Evolutionary conservation across 106 monocot genomes (phyloP).

Genomic region (Apostasia ramifera): DNA sequence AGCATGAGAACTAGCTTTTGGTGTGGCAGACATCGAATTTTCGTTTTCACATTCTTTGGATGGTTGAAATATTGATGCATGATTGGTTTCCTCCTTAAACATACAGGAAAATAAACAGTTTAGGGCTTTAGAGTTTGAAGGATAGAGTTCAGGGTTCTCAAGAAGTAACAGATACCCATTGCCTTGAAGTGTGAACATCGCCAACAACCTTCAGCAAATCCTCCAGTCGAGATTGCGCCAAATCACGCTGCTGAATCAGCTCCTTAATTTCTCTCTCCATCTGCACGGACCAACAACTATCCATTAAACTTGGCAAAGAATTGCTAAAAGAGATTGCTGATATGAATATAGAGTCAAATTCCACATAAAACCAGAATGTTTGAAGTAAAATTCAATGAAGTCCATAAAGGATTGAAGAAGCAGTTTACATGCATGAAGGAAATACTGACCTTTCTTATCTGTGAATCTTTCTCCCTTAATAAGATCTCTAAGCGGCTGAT

Average conservation of each 20-base stretch:
- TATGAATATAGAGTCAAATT: not conserved
- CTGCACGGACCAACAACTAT: conserved; percentile 24
- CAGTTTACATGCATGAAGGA: too few species aligned
- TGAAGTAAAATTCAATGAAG: not conserved
- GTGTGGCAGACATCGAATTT: conserved; percentile 34
- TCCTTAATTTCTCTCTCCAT: conserved; percentile 94
- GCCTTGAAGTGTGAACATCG: conserved; percentile 30
- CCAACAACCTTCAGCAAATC: conserved; percentile 53
- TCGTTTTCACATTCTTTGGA: conserved; percentile 34
- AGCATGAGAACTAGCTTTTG: conserved; percentile 23
- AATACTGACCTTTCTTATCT: conserved; percentile 59
- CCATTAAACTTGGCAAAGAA: not conserved
- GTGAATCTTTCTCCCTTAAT: conserved; percentile 68
- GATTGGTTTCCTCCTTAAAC: conserved; percentile 21
- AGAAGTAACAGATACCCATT: conserved; percentile 31
- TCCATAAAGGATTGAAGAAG: not conserved
- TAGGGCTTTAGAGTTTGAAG: not conserved
- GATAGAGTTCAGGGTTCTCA: not conserved
- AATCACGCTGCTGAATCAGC: conserved; percentile 59
- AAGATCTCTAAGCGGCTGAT: conserved; percentile 32
- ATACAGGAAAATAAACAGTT: not conserved
- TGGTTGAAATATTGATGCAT: conserved; percentile 14
- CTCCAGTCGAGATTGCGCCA: conserved; percentile 58
- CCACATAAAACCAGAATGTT: not conserved
- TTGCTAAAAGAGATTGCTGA: not conserved